Conservation (phyloP, 2,329 filamentous ascomycete genomes). For the Mycosphaerelloides madeirae region DNA sequence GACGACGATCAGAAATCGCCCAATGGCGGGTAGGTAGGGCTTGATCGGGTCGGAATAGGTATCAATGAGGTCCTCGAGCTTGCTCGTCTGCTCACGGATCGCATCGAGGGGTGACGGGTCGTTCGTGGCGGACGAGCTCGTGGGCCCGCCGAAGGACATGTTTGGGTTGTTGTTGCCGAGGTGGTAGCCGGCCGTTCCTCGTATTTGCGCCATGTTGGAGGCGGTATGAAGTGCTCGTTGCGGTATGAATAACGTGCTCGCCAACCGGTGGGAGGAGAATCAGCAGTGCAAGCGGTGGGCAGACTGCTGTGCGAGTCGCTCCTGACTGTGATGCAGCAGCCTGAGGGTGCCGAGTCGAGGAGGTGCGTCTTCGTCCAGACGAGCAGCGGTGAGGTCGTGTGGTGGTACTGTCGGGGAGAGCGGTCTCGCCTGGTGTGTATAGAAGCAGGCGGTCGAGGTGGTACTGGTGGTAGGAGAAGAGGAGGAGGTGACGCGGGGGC, state of each 20-base stretch:
- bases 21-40: constrained; percentile 95
- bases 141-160: constrained; percentile 36
- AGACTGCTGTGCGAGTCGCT: too few relatives aligned
- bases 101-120: constrained; percentile 78
- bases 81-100: constrained; percentile 92
- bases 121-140: constrained; percentile 55
- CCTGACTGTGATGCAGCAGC: too few relatives aligned
- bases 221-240: too few relatives aligned
- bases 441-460: too few relatives aligned
- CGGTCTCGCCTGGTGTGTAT: too few relatives aligned
- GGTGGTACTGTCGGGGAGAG: too few relatives aligned
- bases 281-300: background rate
- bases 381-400: too few relatives aligned
- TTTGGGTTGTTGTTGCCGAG: constrained; percentile 65
- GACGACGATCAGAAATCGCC: constrained; percentile 94
- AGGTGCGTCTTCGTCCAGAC: too few relatives aligned
- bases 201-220: constrained; percentile 54
- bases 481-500: too few relatives aligned
- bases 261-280: background rate
- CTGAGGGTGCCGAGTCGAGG: too few relatives aligned
- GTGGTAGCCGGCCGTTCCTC: constrained; percentile 72
- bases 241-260: too few relatives aligned
- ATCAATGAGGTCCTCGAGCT: constrained; percentile 93
- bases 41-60: constrained; percentile 84
- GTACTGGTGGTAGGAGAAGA: too few relatives aligned